phyloP scores from a whole-genome alignment of 192 early-diverging fungal species.

The Entomortierella chlamydospora region DNA sequence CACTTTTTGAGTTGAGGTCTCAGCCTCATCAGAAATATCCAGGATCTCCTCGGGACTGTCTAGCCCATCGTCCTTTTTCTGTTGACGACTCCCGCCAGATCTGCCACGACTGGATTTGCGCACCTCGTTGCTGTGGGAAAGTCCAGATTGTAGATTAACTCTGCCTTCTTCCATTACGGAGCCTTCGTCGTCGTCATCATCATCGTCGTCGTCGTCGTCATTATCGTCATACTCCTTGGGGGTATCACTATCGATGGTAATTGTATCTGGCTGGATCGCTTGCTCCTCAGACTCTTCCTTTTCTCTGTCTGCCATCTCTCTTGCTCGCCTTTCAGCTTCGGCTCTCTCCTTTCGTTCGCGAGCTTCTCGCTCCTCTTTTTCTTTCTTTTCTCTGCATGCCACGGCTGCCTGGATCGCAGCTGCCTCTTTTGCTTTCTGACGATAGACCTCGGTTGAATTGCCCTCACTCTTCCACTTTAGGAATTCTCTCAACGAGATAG shows the following conservation, averaged over 20 bases:
- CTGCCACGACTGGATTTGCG: too few species aligned
- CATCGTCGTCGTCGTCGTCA: background rate
- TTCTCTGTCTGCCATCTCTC: background rate
- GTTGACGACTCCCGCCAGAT: background rate
- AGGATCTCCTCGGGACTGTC: background rate
- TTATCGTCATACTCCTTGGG: background rate
- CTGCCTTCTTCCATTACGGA: background rate
- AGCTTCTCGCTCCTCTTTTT: background rate
- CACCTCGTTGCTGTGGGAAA: too few species aligned
- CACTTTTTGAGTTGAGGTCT: background rate
- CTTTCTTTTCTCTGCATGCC: background rate
- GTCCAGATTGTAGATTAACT: background rate
- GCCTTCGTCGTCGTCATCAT: slow-evolving; percentile 2
- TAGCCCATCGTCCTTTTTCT: background rate
- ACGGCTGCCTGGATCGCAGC: slow-evolving; percentile 3
- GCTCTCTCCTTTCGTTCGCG: background rate
- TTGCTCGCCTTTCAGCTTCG: background rate
- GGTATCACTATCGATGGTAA: background rate
- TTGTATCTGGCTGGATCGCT: background rate
- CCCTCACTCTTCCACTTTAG: slow-evolving; percentile 35
- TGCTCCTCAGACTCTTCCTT: background rate
- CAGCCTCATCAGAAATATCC: background rate
- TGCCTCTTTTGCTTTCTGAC: slow-evolving; percentile 2
- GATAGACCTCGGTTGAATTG: slow-evolving; percentile 17
- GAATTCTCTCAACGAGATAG: slow-evolving; percentile 13